Evolutionary conservation across 2,329 filamentous ascomycete species (phyloP), one percentile per base, ranked within the genome.

Genomic region (Ascocoryne sarcoides): DNA sequence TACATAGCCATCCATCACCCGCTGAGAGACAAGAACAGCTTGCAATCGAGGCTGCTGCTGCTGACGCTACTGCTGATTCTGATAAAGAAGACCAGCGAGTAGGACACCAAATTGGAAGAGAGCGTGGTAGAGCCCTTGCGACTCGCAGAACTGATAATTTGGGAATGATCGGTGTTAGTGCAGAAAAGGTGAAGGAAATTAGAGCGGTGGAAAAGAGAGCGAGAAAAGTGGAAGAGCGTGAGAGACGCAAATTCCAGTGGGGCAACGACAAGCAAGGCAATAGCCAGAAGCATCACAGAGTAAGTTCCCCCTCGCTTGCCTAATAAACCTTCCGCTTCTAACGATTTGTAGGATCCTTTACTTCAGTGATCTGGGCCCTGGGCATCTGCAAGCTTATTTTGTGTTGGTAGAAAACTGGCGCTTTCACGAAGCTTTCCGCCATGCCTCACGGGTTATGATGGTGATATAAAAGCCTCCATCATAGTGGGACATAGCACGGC

Each of bases 1-100:
- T 98, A 32, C 79, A 83, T 62, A 84, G 78, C 61, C 82, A 95
- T 60, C 88, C 88, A 2, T 80, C 84, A 2, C 67, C 79, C 0
- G 82, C 84, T 43, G 88, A 95, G 64, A 81, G 84, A 39, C 71
- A 76, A 42, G 73, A 81, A 51, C 79, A 77, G 52, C 69, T 81
- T 44, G 72, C 77, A 4, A 74, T 85, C 43, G 73, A 81, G 46
- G 64, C 64, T 14, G 62, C 62, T 38, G 12, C 7, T 26, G 23
- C 23, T 26, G 69, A 71, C n/a, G 60, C 63, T 40, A 66, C 67
- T 16, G 64, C 68, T 31, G 69, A 71, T 37, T 68, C 65, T 63
- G 64, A 69, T 28, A 64, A 68, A 18, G 54, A 59, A 34, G 53
- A 55, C 36, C 34, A 57, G n/a, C 61, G 64, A 41, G 50, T 69